phyloP scores from a whole-genome alignment of 176 grass and related monocot genomes.

The Luzula sylvatica region DNA sequence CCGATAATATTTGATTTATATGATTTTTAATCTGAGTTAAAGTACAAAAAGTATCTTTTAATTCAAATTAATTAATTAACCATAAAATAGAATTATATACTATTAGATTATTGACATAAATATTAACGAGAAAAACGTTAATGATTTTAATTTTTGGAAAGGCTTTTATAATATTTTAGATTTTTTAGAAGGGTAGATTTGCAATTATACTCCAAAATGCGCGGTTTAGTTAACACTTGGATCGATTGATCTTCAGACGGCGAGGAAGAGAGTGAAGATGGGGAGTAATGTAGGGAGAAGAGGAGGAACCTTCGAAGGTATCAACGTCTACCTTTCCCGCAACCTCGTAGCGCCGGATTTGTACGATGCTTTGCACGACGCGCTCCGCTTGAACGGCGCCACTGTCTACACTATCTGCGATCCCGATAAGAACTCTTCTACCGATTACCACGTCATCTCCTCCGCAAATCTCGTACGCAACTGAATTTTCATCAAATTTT shows the following conservation, averaged over 20 bases:
- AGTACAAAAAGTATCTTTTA: no score
- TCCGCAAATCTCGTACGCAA: constrained; percentile 64
- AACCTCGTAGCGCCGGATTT: constrained; percentile 77
- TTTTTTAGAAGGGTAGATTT: no score
- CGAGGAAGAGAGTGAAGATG: constrained; percentile 4
- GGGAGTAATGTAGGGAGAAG: constrained; percentile 24
- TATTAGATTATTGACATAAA: no score
- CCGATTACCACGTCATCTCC: constrained; percentile 80
- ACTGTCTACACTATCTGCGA: constrained; percentile 58
- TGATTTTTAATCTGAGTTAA: no score
- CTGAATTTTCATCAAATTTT: background rate
- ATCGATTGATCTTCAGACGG: background rate
- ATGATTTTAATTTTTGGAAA: no score
- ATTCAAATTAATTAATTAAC: no score
- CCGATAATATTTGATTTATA: no score
- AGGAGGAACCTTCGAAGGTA: constrained; percentile 53
- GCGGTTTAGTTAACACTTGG: no score
- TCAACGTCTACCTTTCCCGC: constrained; percentile 76
- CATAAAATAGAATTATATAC: no score
- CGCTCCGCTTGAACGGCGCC: constrained; percentile 87
- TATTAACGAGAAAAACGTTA: no score
- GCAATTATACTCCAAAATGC: no score
- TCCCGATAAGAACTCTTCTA: constrained; percentile 32
- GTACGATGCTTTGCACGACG: constrained; percentile 75
- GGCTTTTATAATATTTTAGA: no score